Percentiles rank a stretch among this genome's conserved stretches.
Evolutionary conservation across 352 stramenopile genomes (phyloP).

Genomic region (Phytophthora boehmeriae): DNA sequence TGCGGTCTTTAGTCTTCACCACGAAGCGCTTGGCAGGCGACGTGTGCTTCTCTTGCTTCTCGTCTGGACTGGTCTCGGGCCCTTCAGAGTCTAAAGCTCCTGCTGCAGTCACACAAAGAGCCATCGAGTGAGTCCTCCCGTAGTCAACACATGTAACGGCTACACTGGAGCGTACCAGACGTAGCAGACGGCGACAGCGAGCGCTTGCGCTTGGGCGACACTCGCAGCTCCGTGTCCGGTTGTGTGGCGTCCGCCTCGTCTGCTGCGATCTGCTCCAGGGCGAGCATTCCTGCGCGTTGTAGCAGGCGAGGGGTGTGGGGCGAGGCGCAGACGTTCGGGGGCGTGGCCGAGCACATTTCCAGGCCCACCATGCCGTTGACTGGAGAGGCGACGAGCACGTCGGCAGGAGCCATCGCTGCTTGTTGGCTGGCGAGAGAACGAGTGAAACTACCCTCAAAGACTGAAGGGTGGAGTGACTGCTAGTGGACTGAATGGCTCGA

Average conservation of each 20-base stretch:
- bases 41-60: constrained; percentile 14
- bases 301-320: constrained; percentile 42
- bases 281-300: constrained; percentile 52
- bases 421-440: neutral
- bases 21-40: constrained; percentile 51
- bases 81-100: constrained; percentile 32
- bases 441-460: constrained; percentile 12
- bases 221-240: constrained; percentile 5
- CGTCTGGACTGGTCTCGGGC: constrained; percentile 32
- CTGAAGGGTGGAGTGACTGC: neutral
- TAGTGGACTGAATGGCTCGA: neutral
- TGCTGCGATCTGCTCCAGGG: constrained; percentile 56
- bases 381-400: constrained; percentile 36
- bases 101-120: constrained; percentile 18
- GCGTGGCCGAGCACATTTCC: constrained; percentile 46
- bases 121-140: neutral
- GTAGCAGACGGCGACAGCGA: constrained; percentile 51
- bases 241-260: constrained; percentile 28
- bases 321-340: constrained; percentile 32
- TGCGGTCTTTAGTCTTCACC: constrained; percentile 54
- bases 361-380: constrained; percentile 38
- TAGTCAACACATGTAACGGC: neutral
- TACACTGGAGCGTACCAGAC: constrained; percentile 30
- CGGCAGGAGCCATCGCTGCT: constrained; percentile 25
- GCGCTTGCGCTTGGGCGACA: constrained; percentile 66